Evolutionary conservation across 805 yeast species (phyloP), one percentile per base, ranked within the genome.

Genomic region (Monosporozyma solicola): DNA sequence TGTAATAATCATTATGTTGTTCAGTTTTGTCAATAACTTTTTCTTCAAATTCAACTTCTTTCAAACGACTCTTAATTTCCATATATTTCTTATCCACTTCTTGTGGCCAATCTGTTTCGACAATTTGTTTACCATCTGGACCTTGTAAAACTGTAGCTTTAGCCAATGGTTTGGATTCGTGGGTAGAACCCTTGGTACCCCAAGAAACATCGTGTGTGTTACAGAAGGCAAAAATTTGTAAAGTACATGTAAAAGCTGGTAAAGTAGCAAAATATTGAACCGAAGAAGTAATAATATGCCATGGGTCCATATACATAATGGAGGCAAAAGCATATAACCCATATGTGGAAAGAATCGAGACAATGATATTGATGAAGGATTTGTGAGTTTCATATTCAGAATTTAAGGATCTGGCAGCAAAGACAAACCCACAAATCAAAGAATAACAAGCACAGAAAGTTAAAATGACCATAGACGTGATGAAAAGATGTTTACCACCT

Each of bases 141-240:
- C 84, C 84, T 64, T 86, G 84, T 49, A 80, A 84, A 56, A 87
- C 85, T 32, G 87, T 86, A 49, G 95, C 95, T 47, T 87, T 84
- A 48, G 95, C 91, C 39, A 84, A 74, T 55, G 80, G 85, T 57
- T 80, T 80, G 20, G 81, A 79, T 47, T 82, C 85, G 55, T 79
- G 80, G 57, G 84, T 86, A 55, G 91, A 97, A 59, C 99, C 99
- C 67, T 92, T 92, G 2, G 99, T 92, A 71, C 99, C 99, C 99
- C 99, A 92, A 0, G 97, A 87, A 22, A 53, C 55, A 74, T 92
- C 99, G 71, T 92, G 98, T 2, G 97, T 92, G 68, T 92, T 92
- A 74, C 99, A 92, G 71, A 92, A 90, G 1, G 99, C 97, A 72
- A 90, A 92, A 54, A 94, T 90, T 71, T 92, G 97, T 53, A 92